Conservation (phyloP, 1,284 basidiomycete species). For the Tilletia setariae region DNA sequence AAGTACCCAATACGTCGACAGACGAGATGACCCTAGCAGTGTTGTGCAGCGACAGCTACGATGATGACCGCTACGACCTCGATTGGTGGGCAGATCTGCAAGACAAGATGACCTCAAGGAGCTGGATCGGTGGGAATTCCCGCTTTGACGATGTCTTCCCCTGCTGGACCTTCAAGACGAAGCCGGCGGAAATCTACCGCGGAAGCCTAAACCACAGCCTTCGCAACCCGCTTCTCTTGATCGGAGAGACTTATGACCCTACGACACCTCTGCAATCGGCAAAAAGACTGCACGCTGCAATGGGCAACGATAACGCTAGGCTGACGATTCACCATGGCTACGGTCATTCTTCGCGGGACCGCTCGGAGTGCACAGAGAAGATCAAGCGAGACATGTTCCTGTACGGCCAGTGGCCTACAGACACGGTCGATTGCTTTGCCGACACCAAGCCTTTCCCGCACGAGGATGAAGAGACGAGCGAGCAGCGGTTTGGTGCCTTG, state of each 20-base stretch:
- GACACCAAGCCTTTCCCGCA: conserved; percentile 25
- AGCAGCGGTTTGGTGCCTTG: conserved; percentile 4
- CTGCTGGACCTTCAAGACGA: conserved; percentile 26
- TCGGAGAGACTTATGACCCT: conserved; percentile 31
- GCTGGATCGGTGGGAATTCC: conserved; percentile 28
- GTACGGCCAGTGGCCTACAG: conserved; percentile 22
- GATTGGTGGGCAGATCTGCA: conserved; percentile 28
- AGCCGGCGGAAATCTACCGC: conserved; percentile 29
- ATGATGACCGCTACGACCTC: conserved; percentile 19
- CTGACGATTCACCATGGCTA: conserved; percentile 28
- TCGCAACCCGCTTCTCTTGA: conserved; percentile 24
- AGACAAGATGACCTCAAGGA: conserved; percentile 22
- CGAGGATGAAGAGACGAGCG: not conserved
- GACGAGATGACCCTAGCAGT: conserved; percentile 27
- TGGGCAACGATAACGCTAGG: conserved; percentile 27
- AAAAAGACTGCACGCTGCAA: conserved; percentile 21
- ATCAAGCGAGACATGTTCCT: conserved; percentile 25
- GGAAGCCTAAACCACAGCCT: conserved; percentile 25
- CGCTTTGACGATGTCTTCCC: conserved; percentile 31
- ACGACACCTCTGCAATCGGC: conserved; percentile 31
- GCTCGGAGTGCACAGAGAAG: conserved; percentile 24
- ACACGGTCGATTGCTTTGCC: conserved; percentile 25
- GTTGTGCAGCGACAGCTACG: conserved; percentile 31
- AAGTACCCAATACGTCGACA: conserved; percentile 16
- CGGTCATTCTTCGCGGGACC: conserved; percentile 28